Evolutionary conservation across 2,329 filamentous ascomycete genomes (phyloP).

Genomic region (Epichloe gansuensis): DNA sequence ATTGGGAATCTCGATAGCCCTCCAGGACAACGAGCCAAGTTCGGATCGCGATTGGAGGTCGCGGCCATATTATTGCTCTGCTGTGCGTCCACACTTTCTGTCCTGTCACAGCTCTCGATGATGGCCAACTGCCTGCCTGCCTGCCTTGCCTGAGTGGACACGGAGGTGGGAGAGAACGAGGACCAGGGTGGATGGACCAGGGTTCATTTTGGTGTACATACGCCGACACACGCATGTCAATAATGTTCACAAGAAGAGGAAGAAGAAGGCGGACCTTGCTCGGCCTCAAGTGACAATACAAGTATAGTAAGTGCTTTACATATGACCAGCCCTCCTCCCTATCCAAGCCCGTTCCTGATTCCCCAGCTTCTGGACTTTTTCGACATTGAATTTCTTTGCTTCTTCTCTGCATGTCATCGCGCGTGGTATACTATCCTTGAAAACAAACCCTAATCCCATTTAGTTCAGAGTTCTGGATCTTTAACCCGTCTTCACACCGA

Average conservation of each 20-base stretch:
- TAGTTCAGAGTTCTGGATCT: not conserved
- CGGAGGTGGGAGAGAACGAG: not conserved
- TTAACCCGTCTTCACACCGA: not conserved
- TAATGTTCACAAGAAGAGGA: too few relatives aligned
- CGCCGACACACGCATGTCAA: too few relatives aligned
- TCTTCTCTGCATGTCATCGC: not conserved
- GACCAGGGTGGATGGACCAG: not conserved
- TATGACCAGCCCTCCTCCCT: conserved; percentile 12
- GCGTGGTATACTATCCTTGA: not conserved
- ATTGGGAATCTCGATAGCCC: too few relatives aligned
- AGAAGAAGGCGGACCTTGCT: too few relatives aligned
- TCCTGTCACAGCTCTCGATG: too few relatives aligned
- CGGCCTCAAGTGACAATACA: too few relatives aligned
- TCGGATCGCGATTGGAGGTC: not conserved
- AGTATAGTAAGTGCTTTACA: conserved; percentile 14
- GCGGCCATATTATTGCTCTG: not conserved
- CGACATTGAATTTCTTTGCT: not conserved
- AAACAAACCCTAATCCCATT: not conserved
- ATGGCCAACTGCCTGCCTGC: too few relatives aligned
- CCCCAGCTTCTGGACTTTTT: not conserved
- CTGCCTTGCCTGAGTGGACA: not conserved
- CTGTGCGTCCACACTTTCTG: not conserved
- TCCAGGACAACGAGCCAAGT: not conserved
- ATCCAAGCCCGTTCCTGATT: conserved; percentile 2
- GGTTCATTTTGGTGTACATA: not conserved